Percentiles rank a stretch among this genome's conserved stretches.
Conservation (phyloP, 2,329 filamentous ascomycete species). For the Neopestalotiopsis rosae region DNA sequence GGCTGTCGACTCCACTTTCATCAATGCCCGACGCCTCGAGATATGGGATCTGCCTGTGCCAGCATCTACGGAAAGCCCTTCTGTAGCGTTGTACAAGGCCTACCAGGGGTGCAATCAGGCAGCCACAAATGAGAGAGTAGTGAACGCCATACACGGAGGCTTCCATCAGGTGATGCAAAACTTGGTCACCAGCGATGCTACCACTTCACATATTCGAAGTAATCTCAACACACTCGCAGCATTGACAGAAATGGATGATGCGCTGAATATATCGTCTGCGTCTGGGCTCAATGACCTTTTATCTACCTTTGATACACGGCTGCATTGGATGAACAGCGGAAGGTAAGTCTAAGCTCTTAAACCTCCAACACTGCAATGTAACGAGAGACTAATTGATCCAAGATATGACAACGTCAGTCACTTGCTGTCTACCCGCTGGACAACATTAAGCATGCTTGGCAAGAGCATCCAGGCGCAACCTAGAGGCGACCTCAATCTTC, state of each 20-base stretch:
- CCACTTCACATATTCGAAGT: conserved; percentile 57
- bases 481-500: conserved; percentile 63
- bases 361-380: not conserved
- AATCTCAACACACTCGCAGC: conserved; percentile 70
- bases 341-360: conserved; percentile 57
- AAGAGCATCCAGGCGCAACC: conserved; percentile 69
- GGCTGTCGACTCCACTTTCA: conserved; percentile 75
- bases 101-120: conserved; percentile 81
- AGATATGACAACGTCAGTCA: conserved; percentile 80
- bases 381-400: conserved; percentile 31
- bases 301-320: conserved; percentile 66
- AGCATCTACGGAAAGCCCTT: conserved; percentile 62
- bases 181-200: conserved; percentile 54
- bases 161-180: conserved; percentile 64
- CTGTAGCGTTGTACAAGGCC: conserved; percentile 76
- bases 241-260: conserved; percentile 81
- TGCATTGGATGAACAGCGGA: conserved; percentile 82
- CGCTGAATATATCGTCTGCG: conserved; percentile 65
- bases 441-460: conserved; percentile 79
- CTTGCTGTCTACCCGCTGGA: conserved; percentile 82
- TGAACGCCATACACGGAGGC: conserved; percentile 66
- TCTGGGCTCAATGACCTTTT: conserved; percentile 68
- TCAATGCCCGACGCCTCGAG: conserved; percentile 80
- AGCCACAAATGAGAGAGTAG: conserved; percentile 58
- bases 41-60: conserved; percentile 91